Evolutionary conservation across 1,284 basidiomycete genomes (phyloP), one percentile per base, ranked within the genome.

Genomic region (Rhodotorula sp.): DNA sequence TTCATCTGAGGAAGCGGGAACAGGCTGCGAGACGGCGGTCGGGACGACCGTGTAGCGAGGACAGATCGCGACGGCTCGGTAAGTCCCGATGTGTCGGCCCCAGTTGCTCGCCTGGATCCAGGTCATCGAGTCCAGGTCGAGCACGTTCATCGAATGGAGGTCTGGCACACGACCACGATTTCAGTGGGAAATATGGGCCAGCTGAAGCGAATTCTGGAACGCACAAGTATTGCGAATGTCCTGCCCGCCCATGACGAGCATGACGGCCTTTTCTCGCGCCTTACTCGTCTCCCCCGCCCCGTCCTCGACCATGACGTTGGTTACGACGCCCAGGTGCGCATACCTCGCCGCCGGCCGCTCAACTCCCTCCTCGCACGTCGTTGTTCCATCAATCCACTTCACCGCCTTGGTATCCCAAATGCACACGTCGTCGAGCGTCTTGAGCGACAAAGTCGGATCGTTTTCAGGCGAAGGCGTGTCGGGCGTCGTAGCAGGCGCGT

Each of bases 141-240:
- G 93, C 16, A 93, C 88, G 79, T 91, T 90, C 66, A 94, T 86
- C 75, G 95, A 92, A 79, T 94, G 91, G n/a, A 93, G 83, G 89
- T 91, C 71, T 72, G 56, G n/a, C n/a, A n/a, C n/a, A n/a, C n/a
- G n/a, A n/a, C n/a, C n/a, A n/a, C n/a, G n/a, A n/a, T n/a, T n/a
- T n/a, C n/a, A n/a, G n/a, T n/a, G n/a, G n/a, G n/a, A n/a, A n/a
- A n/a, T n/a, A n/a, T n/a, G n/a, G n/a, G n/a, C n/a, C n/a, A n/a
- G n/a, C n/a, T n/a, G n/a, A 22, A 65, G 56, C 52, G 37, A 20
- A 58, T 22, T 22, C 10, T n/a, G 13, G 8, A 10, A 44, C 61
- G 26, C 37, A 74, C 76, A 79, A 67, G 81, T 79, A 70, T 84
- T 84, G 61, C 80, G 78, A 11, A 82, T 73, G 79, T 96, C 91